Evolutionary conservation across 2,329 filamentous ascomycete genomes (phyloP).

Genomic region (Sporothrix sp.): DNA sequence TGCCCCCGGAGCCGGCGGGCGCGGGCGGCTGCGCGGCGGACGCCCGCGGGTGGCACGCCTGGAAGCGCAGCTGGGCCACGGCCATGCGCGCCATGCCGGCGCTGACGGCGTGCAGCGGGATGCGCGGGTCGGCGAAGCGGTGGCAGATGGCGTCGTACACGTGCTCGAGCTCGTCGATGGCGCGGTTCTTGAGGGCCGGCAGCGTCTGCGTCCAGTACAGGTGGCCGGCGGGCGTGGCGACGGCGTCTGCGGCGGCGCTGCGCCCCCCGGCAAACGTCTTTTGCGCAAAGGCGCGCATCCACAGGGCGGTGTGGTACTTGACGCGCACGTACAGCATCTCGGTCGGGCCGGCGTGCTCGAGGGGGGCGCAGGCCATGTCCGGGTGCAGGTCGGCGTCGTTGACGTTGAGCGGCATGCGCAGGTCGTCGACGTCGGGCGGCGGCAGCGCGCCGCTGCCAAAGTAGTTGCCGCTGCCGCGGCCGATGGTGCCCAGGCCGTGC

Average conservation of each 20-base stretch:
- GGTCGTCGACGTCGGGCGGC: constrained; percentile 30
- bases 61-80: constrained; percentile 24
- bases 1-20: background rate
- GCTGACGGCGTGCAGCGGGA: constrained; percentile 23
- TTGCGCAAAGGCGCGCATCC: constrained; percentile 19
- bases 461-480: background rate
- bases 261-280: background rate
- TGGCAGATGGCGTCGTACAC: constrained; percentile 21
- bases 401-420: constrained; percentile 46
- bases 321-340: constrained; percentile 39
- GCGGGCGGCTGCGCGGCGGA: background rate
- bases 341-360: constrained; percentile 42
- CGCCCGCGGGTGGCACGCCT: constrained; percentile 22
- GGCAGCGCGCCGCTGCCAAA: constrained; percentile 23
- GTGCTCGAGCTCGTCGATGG: constrained; percentile 22
- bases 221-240: background rate
- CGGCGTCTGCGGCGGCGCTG: background rate
- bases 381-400: constrained; percentile 45
- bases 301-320: constrained; percentile 24
- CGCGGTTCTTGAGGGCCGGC: constrained; percentile 16
- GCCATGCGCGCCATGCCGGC: constrained; percentile 19
- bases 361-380: constrained; percentile 37
- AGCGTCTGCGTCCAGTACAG: constrained; percentile 10
- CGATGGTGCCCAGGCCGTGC: background rate
- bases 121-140: constrained; percentile 19